A percentile compares a stretch with the other conserved stretches of the same genome.
Conservation (phyloP, 306 rosid genomes). For the Phaseolus lunatus region DNA sequence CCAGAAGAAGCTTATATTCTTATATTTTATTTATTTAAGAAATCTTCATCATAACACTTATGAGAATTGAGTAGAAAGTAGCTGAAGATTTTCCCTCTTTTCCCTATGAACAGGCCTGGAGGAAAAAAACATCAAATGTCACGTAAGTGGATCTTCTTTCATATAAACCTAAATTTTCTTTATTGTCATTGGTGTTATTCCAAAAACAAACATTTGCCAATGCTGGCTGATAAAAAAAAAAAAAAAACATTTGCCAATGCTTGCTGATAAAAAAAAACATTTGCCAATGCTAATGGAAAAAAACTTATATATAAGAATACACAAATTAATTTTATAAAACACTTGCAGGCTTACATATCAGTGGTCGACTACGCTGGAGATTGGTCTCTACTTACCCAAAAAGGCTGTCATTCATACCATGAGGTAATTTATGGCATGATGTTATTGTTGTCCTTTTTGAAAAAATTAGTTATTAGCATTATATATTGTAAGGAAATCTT, state of each 20-base stretch:
- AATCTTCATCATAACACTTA: not conserved
- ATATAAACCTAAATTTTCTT: not conserved
- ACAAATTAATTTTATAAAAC: too few relatives aligned
- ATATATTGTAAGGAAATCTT: not conserved
- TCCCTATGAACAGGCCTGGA: not conserved
- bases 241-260: too few relatives aligned
- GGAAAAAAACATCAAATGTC: not conserved
- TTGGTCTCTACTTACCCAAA: not conserved
- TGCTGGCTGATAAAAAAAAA: too few relatives aligned
- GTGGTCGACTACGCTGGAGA: not conserved
- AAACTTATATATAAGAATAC: too few relatives aligned
- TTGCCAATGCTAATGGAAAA: not conserved
- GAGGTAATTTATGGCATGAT: not conserved
- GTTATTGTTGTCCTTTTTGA: not conserved
- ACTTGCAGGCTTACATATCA: not conserved
- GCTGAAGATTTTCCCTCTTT: not conserved
- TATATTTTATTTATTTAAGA: not conserved
- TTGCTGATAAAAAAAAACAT: not conserved
- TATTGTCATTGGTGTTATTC: not conserved
- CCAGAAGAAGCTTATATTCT: not conserved
- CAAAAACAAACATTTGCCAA: not conserved
- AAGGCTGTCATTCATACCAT: not conserved
- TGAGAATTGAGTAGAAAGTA: not conserved
- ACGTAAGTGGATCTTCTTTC: not conserved
- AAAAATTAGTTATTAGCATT: not conserved